Conservation (phyloP, 2,329 filamentous ascomycete species). For the Cryphonectria nitschkei region DNA sequence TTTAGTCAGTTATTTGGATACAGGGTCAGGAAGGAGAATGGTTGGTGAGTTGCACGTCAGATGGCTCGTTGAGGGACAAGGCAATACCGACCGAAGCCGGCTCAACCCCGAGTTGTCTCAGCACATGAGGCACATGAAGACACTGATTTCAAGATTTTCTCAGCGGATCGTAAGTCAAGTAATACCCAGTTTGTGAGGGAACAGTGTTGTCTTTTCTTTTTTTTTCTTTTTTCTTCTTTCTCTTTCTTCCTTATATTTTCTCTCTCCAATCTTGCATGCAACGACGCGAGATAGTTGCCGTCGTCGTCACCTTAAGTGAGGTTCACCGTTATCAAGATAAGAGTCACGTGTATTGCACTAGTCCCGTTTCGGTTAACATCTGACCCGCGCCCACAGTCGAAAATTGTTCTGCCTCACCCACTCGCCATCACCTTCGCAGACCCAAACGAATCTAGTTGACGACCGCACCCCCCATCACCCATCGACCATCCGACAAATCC, state of each 20-base stretch:
- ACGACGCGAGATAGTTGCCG: neutral
- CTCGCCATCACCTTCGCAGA: conserved; percentile 12
- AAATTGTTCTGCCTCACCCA: conserved; percentile 25
- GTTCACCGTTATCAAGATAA: conserved; percentile 21
- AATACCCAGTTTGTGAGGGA: neutral
- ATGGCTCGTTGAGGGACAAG: neutral
- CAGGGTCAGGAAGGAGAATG: neutral
- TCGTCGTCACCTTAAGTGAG: conserved; percentile 6
- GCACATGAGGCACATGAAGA: neutral
- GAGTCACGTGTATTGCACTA: conserved; percentile 25
- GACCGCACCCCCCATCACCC: conserved; percentile 16
- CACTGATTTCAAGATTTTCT: neutral
- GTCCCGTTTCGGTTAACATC: neutral
- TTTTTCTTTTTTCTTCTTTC: too few relatives aligned
- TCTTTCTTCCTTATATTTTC: too few relatives aligned
- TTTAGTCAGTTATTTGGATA: neutral
- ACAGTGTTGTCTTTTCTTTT: neutral
- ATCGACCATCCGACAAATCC: conserved; percentile 23
- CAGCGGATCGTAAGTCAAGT: neutral
- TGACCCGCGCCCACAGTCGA: conserved; percentile 27
- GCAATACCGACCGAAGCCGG: neutral
- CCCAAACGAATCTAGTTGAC: conserved; percentile 16
- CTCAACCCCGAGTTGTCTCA: neutral
- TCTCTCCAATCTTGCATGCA: neutral
- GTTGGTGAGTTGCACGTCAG: neutral